A percentile compares a stretch with the other conserved stretches of the same genome.
Evolutionary conservation across 2,329 filamentous ascomycete genomes (phyloP).

Genomic region (Cryphonectria parasitica): DNA sequence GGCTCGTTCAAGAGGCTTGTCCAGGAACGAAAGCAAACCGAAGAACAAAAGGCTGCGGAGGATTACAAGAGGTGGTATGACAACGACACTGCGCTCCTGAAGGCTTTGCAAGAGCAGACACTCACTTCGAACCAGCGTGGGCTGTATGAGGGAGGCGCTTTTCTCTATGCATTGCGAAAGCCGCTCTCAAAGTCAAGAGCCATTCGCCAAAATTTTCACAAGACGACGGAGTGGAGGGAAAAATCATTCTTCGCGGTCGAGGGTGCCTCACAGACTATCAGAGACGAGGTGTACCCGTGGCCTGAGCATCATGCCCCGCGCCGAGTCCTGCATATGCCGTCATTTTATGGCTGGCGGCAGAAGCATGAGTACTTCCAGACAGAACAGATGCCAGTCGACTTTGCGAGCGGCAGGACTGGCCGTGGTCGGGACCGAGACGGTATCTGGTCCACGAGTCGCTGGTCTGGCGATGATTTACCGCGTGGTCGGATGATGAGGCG

Average conservation of each 20-base stretch:
- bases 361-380: not conserved
- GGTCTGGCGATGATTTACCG: conserved; percentile 1
- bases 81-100: conserved; percentile 13
- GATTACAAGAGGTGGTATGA: conserved; percentile 23
- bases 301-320: conserved; percentile 12
- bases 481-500: conserved; percentile 13
- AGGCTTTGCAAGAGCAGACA: not conserved
- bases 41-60: not conserved
- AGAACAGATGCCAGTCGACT: conserved; percentile 9
- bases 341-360: conserved; percentile 6
- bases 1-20: not conserved
- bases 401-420: conserved; percentile 17
- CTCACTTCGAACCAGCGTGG: not conserved
- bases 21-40: conserved; percentile 3
- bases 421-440: conserved; percentile 17
- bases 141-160: conserved; percentile 21
- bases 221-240: not conserved
- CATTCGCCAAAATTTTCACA: not conserved
- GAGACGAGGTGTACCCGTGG: conserved; percentile 15
- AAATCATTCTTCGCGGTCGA: not conserved
- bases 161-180: conserved; percentile 9
- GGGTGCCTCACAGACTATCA: not conserved
- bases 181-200: not conserved
- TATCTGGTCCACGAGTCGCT: conserved; percentile 19
- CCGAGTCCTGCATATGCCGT: conserved; percentile 15